phyloP scores from a whole-genome alignment of 176 grass and related monocot species.

The Eragrostis nindensis region DNA sequence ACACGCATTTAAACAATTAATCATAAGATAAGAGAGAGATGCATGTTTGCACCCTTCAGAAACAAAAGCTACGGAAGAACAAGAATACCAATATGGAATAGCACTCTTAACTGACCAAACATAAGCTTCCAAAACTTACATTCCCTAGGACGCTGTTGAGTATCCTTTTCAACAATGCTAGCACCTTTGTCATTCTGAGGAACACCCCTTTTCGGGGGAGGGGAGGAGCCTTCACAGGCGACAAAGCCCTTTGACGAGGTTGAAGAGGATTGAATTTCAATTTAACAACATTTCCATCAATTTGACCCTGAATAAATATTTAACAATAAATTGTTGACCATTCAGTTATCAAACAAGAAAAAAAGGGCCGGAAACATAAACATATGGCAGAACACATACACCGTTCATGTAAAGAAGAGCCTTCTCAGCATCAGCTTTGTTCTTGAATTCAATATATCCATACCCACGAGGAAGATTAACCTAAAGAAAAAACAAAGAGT shows the following conservation, averaged over 20 bases:
- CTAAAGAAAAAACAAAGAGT: constrained; percentile 42
- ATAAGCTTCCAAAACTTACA: constrained; percentile 57
- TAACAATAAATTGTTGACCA: not conserved
- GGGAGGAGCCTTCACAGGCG: constrained; percentile 67
- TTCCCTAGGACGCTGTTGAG: constrained; percentile 55
- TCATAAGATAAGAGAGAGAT: not conserved
- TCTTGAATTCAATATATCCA: constrained; percentile 98
- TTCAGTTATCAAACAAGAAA: constrained; percentile 1
- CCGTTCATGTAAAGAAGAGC: constrained; percentile 99
- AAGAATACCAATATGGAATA: not conserved
- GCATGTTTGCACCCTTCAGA: not conserved
- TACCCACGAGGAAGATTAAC: constrained; percentile 99
- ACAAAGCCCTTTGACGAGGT: constrained; percentile 76
- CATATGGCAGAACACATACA: constrained; percentile 56
- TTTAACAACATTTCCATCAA: constrained; percentile 94
- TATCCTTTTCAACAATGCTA: constrained; percentile 75
- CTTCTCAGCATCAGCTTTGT: constrained; percentile 95
- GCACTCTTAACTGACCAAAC: not conserved
- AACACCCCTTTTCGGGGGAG: constrained; percentile 75
- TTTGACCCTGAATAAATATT: constrained; percentile 72
- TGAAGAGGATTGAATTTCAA: constrained; percentile 77
- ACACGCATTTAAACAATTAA: constrained; percentile 22
- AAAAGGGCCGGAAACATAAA: not conserved
- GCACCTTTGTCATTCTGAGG: constrained; percentile 76
- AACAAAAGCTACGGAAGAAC: constrained; percentile 12